Evolutionary conservation across 352 stramenopile species (phyloP).

Genomic region (Pythium rhizo-oryzae): DNA sequence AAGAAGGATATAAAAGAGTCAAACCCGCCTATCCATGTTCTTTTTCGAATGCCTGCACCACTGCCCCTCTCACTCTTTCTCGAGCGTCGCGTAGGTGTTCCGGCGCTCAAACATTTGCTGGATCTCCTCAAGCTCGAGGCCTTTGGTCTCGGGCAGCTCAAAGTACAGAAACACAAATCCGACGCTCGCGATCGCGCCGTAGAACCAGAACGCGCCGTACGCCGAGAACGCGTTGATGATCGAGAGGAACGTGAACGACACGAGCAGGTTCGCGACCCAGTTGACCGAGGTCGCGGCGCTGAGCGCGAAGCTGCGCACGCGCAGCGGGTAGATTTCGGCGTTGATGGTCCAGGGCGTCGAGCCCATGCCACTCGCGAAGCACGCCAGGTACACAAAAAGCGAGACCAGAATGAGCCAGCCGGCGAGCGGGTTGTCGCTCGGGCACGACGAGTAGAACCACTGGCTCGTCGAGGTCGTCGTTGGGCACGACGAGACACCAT

Average conservation of each 20-base stretch:
- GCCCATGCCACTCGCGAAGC: conserved; percentile 81
- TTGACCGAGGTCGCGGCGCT: conserved; percentile 91
- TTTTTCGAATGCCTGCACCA: neutral
- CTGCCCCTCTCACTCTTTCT: conserved; percentile 29
- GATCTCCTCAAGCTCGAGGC: conserved; percentile 92
- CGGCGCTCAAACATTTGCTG: conserved; percentile 80
- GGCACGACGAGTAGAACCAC: conserved; percentile 61
- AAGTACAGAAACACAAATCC: conserved; percentile 81
- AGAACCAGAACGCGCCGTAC: conserved; percentile 92
- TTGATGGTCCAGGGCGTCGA: conserved; percentile 96
- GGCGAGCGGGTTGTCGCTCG: conserved; percentile 36
- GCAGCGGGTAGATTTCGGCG: conserved; percentile 93
- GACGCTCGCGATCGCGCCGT: conserved; percentile 70
- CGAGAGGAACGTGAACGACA: conserved; percentile 95
- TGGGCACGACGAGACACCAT: conserved; percentile 26
- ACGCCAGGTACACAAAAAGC: conserved; percentile 77
- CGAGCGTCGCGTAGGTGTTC: conserved; percentile 44
- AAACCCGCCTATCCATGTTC: neutral
- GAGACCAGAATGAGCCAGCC: conserved; percentile 61
- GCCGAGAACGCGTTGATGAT: conserved; percentile 62
- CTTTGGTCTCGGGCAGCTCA: conserved; percentile 93
- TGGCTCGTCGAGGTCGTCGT: conserved; percentile 12
- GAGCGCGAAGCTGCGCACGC: conserved; percentile 85
- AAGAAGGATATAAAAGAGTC: neutral
- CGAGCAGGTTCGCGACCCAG: conserved; percentile 92